Percentiles rank a stretch among this genome's conserved stretches.
Evolutionary conservation across 257 asterid genomes (phyloP).

Genomic region (Gynochthodes officinalis): DNA sequence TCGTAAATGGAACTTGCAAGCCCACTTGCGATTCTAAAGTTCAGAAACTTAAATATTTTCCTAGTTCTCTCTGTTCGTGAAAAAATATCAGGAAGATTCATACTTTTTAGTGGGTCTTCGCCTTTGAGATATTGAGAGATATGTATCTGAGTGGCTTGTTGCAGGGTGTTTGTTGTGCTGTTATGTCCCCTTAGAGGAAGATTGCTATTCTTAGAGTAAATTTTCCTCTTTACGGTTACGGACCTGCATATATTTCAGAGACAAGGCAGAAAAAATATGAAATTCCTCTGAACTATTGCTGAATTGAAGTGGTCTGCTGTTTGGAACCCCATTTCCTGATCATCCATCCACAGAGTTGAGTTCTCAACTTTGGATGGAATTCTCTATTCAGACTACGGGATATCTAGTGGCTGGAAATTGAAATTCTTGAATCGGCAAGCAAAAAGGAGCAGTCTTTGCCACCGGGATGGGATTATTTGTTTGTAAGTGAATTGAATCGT

Average conservation of each 20-base stretch:
- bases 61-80: slow-evolving; percentile 1
- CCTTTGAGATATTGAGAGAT: background rate
- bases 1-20: slow-evolving; percentile 5
- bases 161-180: background rate
- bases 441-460: background rate
- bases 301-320: background rate
- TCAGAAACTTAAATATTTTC: background rate
- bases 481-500: background rate
- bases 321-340: background rate
- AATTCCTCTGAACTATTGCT: background rate
- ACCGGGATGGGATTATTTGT: background rate
- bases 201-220: background rate
- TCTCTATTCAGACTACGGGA: background rate
- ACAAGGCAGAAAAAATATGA: background rate
- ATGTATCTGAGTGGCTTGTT: background rate
- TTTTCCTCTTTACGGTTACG: background rate
- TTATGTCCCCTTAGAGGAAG: background rate
- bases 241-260: background rate
- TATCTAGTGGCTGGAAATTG: slow-evolving; percentile 4
- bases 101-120: background rate
- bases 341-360: background rate
- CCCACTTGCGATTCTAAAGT: slow-evolving; percentile 6
- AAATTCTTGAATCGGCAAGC: background rate
- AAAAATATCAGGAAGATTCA: background rate
- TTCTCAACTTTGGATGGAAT: background rate